Conservation (phyloP, 306 rosid genomes). For the Mimosa bimucronata region DNA sequence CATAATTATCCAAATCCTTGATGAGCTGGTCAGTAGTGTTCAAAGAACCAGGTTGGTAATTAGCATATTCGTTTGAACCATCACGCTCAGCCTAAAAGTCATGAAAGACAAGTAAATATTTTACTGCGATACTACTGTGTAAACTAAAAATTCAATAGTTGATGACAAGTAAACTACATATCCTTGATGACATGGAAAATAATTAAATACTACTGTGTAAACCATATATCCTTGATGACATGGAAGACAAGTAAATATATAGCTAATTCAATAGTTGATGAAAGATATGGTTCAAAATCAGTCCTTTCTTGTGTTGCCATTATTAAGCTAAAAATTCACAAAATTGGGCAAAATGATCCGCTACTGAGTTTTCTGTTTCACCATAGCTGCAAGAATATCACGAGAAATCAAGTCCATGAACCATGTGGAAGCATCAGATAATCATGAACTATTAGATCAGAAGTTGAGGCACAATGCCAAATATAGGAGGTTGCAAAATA, state of each 20-base stretch:
- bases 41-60: conserved; percentile 83
- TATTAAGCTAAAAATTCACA: not conserved
- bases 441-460: no score
- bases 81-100: conserved; percentile 79
- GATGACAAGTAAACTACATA: no score
- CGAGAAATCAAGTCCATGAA: no score
- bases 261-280: not conserved
- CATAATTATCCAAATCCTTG: conserved; percentile 63
- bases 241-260: not conserved
- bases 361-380: no score
- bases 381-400: no score
- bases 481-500: no score
- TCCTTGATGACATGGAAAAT: no score
- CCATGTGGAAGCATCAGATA: no score
- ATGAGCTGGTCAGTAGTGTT: conserved; percentile 75
- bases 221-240: no score
- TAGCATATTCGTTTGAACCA: conserved; percentile 80
- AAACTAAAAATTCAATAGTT: not conserved
- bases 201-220: not conserved
- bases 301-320: not conserved
- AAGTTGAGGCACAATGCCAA: no score
- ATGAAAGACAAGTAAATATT: not conserved
- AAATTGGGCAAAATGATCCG: not conserved
- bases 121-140: not conserved
- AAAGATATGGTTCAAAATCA: not conserved